Conservation (phyloP, 179 eudicot genomes). For the Actinidia polygama region DNA sequence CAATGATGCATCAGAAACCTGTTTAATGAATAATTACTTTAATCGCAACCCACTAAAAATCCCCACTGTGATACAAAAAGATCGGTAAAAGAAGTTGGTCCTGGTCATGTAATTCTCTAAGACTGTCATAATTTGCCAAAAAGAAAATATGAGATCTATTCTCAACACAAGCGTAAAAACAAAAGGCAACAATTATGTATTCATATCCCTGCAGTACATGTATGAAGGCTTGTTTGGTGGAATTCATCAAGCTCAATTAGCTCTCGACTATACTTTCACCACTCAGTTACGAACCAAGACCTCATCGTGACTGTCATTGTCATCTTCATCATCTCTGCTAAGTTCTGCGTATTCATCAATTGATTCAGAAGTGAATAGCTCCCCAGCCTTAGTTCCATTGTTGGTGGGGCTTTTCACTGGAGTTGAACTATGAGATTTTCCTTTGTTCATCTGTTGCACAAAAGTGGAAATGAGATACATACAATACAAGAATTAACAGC, state of each 20-base stretch:
- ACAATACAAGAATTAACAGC: background rate
- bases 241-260: constrained; percentile 10
- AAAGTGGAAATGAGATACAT: background rate
- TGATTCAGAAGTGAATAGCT: constrained; percentile 55
- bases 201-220: background rate
- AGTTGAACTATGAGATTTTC: constrained; percentile 48
- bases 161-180: background rate
- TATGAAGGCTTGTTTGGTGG: background rate
- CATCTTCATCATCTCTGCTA: constrained; percentile 42
- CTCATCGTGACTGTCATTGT: constrained; percentile 34
- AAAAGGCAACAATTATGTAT: background rate
- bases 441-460: constrained; percentile 81
- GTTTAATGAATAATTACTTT: too few species aligned
- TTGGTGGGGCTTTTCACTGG: constrained; percentile 34
- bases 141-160: background rate
- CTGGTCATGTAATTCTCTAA: too few species aligned
- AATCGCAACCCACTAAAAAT: too few species aligned
- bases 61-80: too few species aligned
- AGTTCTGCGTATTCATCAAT: constrained; percentile 70
- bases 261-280: constrained; percentile 19
- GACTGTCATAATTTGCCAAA: background rate
- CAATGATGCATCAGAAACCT: too few species aligned
- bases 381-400: constrained; percentile 72
- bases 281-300: constrained; percentile 24
- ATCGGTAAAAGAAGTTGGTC: too few species aligned